Evolutionary conservation across 169 alveolate genomes (phyloP).

Genomic region (Plasmodium falciparum): DNA sequence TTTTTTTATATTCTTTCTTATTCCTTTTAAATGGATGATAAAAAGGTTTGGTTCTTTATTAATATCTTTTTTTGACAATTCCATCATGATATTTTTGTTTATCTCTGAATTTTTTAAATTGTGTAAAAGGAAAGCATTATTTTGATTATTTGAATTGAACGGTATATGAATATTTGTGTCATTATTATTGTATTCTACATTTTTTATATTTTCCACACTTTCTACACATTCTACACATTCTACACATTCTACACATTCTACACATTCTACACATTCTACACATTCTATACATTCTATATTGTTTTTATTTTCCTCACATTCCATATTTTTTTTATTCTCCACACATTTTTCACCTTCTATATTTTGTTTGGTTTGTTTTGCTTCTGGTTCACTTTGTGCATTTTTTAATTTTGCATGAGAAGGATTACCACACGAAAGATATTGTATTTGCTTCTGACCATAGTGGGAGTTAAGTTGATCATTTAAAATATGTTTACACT

Average conservation of each 20-base stretch:
- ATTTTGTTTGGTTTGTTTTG: too few relatives aligned
- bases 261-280: not conserved
- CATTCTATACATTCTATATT: too few relatives aligned
- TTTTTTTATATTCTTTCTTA: not conserved
- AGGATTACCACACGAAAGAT: too few relatives aligned
- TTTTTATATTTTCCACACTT: not conserved
- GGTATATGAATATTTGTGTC: too few relatives aligned
- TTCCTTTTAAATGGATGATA: not conserved
- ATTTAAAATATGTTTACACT: conserved; percentile 4
- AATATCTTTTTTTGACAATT: conserved; percentile 20
- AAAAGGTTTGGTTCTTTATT: conserved; percentile 5
- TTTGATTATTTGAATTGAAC: too few relatives aligned
- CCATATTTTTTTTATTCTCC: too few relatives aligned
- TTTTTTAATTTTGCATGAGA: not conserved
- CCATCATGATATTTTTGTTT: not conserved
- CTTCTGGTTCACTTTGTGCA: not conserved
- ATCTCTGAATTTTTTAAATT: too few relatives aligned
- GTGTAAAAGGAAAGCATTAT: too few relatives aligned
- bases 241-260: too few relatives aligned
- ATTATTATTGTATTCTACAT: not conserved
- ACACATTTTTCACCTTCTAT: too few relatives aligned
- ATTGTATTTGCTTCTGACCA: too few relatives aligned
- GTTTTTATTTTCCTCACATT: too few relatives aligned
- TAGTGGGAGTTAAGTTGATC: not conserved
- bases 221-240: not conserved